Percentiles rank a stretch among this genome's conserved stretches.
These are phyloP conservation scores for Lathyrus sativus DNA, from an alignment of 306 rosid species.

Conservation along the genomic window DNA sequence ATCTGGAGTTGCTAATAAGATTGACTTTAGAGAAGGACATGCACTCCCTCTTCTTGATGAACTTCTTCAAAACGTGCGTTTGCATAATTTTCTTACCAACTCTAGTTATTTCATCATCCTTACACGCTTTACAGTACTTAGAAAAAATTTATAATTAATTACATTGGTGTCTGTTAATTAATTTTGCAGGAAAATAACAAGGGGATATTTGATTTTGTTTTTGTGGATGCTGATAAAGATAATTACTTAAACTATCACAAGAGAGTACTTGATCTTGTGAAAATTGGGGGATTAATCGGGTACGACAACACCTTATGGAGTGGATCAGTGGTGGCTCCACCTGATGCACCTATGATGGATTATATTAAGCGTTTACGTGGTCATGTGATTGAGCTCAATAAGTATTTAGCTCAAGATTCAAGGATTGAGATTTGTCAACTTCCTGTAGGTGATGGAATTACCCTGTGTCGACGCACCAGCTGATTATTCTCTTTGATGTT, in stretches of 20 bases:
- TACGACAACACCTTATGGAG: conserved; percentile 88
- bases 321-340: conserved; percentile 76
- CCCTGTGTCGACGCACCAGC: conserved; percentile 72
- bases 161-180: not conserved
- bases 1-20: conserved; percentile 84
- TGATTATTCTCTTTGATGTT: conserved; percentile 22
- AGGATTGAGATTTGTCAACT: conserved; percentile 84
- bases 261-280: conserved; percentile 74
- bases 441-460: conserved; percentile 81
- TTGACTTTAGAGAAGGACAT: conserved; percentile 87
- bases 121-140: not conserved
- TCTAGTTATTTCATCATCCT: not conserved
- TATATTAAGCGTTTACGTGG: conserved; percentile 51
- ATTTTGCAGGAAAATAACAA: conserved; percentile 61
- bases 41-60: conserved; percentile 80
- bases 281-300: conserved; percentile 80
- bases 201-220: conserved; percentile 65
- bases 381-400: conserved; percentile 69
- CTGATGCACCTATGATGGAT: conserved; percentile 68
- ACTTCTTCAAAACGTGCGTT: conserved; percentile 59
- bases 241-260: conserved; percentile 85
- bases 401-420: conserved; percentile 69
- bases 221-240: conserved; percentile 87
- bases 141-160: not conserved
- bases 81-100: not conserved